Conservation (phyloP, 2,329 filamentous ascomycete species). For the Tolypocladium tropicale region DNA sequence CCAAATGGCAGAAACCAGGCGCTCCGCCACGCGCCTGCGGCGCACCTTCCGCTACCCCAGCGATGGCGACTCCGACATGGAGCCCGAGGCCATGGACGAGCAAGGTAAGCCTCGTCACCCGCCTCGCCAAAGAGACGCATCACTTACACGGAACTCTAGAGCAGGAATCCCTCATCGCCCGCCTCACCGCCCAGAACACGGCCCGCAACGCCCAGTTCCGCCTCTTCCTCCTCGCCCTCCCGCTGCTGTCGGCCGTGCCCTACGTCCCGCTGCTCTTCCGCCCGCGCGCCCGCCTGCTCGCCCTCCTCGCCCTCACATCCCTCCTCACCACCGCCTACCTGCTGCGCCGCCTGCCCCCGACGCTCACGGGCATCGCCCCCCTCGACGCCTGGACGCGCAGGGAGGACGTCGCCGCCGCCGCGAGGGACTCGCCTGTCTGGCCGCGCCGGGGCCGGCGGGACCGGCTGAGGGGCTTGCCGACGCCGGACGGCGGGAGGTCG, state of each 20-base stretch:
- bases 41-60: slow-evolving; percentile 71
- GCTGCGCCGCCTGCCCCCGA: slow-evolving; percentile 44
- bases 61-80: slow-evolving; percentile 37
- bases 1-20: slow-evolving; percentile 13
- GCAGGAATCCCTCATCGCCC: slow-evolving; percentile 53
- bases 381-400: slow-evolving; percentile 34
- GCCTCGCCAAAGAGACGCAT: neutral
- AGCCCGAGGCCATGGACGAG: slow-evolving; percentile 60
- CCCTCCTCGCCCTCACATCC: slow-evolving; percentile 51
- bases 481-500: slow-evolving; percentile 10
- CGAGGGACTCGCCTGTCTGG: slow-evolving; percentile 2
- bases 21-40: slow-evolving; percentile 51
- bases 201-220: slow-evolving; percentile 48
- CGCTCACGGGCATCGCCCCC: slow-evolving; percentile 38
- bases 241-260: slow-evolving; percentile 42
- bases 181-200: slow-evolving; percentile 44
- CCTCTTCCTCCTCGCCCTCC: slow-evolving; percentile 48
- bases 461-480: slow-evolving; percentile 8
- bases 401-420: slow-evolving; percentile 11
- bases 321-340: slow-evolving; percentile 53
- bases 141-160: slow-evolving; percentile 25
- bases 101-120: slow-evolving; percentile 42
- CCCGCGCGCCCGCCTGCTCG: slow-evolving; percentile 28
- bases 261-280: slow-evolving; percentile 33
- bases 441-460: slow-evolving; percentile 3